Evolutionary conservation across 73 alveolate genomes (phyloP), one percentile per base, ranked within the genome.

Genomic region (Blepharisma stoltei): DNA sequence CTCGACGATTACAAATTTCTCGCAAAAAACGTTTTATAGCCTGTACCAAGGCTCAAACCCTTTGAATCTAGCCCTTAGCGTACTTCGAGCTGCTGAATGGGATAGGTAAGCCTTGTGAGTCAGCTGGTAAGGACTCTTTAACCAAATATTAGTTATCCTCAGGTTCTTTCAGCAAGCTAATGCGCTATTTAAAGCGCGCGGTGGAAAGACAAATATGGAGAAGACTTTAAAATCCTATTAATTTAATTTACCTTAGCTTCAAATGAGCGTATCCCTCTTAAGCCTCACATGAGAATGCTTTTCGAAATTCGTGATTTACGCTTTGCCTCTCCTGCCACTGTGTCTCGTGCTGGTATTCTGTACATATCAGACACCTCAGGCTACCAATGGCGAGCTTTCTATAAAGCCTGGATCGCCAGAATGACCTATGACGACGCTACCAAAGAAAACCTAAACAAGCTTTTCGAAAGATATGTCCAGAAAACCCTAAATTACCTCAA

Each of bases 311-410:
- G 99, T 78, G 99, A 98, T 92, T 90, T 98, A 81, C 87, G 96
- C 81, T 97, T 92, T 88, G 99, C 99, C 47, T 94, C 99, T 50
- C 99, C 99, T n/a, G 99, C 99, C 65, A 98, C 99, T 37, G 99
- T 97, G 68, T 94, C 99, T 37, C 91, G 99, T 69, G 99, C 99
- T 7, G 99, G 99, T 90, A 97, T 98, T 82, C 94, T 98, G 37
- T 98, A 87, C 82, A 92, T 94, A 55, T 93, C 98, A 50, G 99
- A 92, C 55, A 48, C 88, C 44, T 69, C 70, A 32, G 95, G 95
- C 41, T 88, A 80, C 48, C 84, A 88, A 55, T 88, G 95, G 95
- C 80, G 71, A 75, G 46, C 95, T 9, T 88, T 68, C 80, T 83
- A 71, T 45, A 88, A 73, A 68, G 86, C 95, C 23, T 88, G 95